Evolutionary conservation across 805 yeast genomes (phyloP).

Genomic region (Schizosaccharomyces pombe): DNA sequence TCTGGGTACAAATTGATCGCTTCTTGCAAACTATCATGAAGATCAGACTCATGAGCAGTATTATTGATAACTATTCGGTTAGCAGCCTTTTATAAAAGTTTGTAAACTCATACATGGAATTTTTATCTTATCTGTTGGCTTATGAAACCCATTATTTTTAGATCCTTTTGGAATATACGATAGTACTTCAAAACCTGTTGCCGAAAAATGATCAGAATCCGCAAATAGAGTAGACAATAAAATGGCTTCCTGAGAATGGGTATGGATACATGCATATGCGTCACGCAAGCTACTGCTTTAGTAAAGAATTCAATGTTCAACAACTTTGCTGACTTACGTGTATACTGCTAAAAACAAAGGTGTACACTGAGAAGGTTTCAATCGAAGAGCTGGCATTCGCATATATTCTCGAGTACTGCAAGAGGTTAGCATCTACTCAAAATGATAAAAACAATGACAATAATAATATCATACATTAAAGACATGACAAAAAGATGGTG

Average conservation of each 20-base stretch:
- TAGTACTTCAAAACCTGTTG: not conserved
- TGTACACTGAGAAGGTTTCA: constrained; percentile 84
- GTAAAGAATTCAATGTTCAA: not conserved
- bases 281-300: constrained; percentile 20
- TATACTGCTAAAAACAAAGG: constrained; percentile 64
- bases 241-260: constrained; percentile 45
- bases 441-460: too few species aligned
- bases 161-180: not conserved
- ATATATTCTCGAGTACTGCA: constrained; percentile 28
- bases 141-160: constrained; percentile 2
- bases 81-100: constrained; percentile 42
- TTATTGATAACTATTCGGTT: constrained; percentile 74
- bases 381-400: constrained; percentile 30
- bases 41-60: constrained; percentile 67
- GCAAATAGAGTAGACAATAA: not conserved
- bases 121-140: not conserved
- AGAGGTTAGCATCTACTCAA: constrained; percentile 14
- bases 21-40: constrained; percentile 38
- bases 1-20: constrained; percentile 51
- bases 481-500: constrained; percentile 53
- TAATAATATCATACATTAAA: not conserved
- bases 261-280: constrained; percentile 86
- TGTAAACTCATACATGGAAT: constrained; percentile 39
- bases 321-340: constrained; percentile 12
- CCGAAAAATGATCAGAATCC: not conserved